Base-by-base conservation (phyloP, 1,139 yeast genomes). In the Lodderomyces margitis region DNA sequence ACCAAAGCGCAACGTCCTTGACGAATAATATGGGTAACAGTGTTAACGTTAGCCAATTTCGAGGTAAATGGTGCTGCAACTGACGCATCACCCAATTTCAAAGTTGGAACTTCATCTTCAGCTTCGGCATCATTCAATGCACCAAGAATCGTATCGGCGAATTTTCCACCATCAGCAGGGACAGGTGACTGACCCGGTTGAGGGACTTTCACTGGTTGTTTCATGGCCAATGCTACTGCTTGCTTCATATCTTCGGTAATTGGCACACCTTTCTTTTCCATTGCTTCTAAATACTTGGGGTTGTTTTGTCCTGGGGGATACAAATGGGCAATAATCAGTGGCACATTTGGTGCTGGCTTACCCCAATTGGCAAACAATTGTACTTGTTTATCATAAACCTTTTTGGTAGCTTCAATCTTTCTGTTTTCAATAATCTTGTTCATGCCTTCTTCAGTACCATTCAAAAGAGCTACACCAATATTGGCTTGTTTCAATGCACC, bases 21-120 rank as follows among this genome's bases (percentile, higher is more conserved):
- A 68, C 99, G 91, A 54, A 92, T 80, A 52, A 92, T 87, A 58
- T 89, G 84, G 41, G 96, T 87, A 44, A 94, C 97, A 42, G 98
- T 85, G 43, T 92, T 80, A 38, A 94, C 98, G 60, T 86, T 87
- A 28, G 96, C 81, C 53, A 92, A 78, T 62, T 92, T 92, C 21
- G 98, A 91, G 15, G 99, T 92, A 62, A 92, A 89, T 36, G 99
- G 99, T 31, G 99, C 99, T 44, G 99, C 99, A 56, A 94, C 96
- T 21, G 98, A 91, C 8, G 99, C 99, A 69, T 92, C 99, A 56
- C 99, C 99, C 44, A 92, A 75, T 63, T 92, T 94, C 67, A 92
- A 77, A 37, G 87, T 81, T 45, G 99, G 98, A 0, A 94, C 95
- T 53, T 91, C 98, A 43, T 74, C 85, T 43, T 83, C 92, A 23